Base-by-base conservation (phyloP, 2,329 filamentous ascomycete species). In the Cladosporium sp. region DNA sequence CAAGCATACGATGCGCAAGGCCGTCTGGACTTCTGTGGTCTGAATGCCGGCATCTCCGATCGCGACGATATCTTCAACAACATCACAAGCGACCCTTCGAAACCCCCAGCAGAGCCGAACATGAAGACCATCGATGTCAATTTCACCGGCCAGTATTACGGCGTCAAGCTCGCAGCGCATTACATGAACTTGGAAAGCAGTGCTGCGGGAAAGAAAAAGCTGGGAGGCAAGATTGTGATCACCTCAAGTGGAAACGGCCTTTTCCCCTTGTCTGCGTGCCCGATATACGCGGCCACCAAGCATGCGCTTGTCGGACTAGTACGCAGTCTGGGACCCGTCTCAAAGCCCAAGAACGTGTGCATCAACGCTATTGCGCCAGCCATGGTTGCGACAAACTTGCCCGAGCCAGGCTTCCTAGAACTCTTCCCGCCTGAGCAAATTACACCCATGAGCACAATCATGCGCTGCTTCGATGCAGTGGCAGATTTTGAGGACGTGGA, bases 231-330 rank as follows among this genome's bases (percentile, higher is more conserved):
- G 64, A 71, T 78, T 49, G 71, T 78, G 44, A 70, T 78, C 35
- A 79, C 78, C 5, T 67, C 76, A 11, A 74, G 71, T 12, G 72
- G 71, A 35, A 73, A 72, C 0, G 77, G 73, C 10, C 67, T 79
- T n/a, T 78, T 78, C 64, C 72, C 74, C 2, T 67, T 76, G 2
- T 72, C 75, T 4, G 67, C 72, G 8, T 70, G 72, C 12, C 80
- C 80, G 0, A 76, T 80, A 66, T 82, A 82, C 66, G 76, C 76
- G 1, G 76, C 79, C 16, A 73, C 75, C 28, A 82, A 82, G 68
- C 79, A 80, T 68, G 80, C 74, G 8, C 70, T 82, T 16, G 70
- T 82, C 1, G 79, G 78, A 8, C 70, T 82, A 23, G 73, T 75
- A 7, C 75, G 79, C 14, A 71, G 75, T 21, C 67, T 78, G 1